phyloP scores from a whole-genome alignment of 2,329 filamentous ascomycete species.

The Arthrinium puccinioides region DNA sequence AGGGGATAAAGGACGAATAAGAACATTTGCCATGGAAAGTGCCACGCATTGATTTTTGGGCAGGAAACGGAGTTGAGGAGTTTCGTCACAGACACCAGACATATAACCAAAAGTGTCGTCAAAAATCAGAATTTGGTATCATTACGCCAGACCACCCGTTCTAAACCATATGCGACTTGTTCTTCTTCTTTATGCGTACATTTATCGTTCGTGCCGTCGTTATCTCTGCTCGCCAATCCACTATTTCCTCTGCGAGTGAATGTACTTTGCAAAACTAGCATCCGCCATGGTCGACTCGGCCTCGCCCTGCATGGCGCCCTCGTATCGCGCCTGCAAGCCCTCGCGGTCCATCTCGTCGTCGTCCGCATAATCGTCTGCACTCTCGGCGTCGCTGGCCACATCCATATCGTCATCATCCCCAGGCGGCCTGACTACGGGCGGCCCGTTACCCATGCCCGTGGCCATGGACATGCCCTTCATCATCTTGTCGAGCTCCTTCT shows the following conservation, averaged over 20 bases:
- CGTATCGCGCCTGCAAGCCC: conserved; percentile 68
- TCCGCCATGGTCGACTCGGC: conserved; percentile 43
- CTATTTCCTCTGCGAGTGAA: conserved; percentile 34
- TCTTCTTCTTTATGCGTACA: conserved; percentile 10
- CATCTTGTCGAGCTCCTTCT: conserved; percentile 82
- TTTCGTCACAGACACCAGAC: conserved; percentile 1
- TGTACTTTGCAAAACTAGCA: conserved; percentile 56
- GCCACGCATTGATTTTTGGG: background rate
- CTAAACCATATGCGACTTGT: background rate
- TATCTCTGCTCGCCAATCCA: background rate
- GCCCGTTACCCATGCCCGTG: conserved; percentile 12
- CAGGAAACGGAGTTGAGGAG: conserved; percentile 3
- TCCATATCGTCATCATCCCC: conserved; percentile 41
- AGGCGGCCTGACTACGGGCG: conserved; percentile 23
- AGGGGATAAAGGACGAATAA: background rate
- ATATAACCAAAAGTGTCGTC: background rate
- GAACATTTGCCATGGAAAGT: background rate
- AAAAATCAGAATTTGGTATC: conserved; percentile 12
- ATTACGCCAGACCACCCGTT: conserved; percentile 12
- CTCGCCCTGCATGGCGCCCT: conserved; percentile 61
- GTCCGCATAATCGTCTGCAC: conserved; percentile 50
- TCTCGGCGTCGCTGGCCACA: conserved; percentile 37
- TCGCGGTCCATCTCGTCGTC: conserved; percentile 55
- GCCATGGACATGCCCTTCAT: conserved; percentile 80
- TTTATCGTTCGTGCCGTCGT: conserved; percentile 7